Evolutionary conservation across 2,329 filamentous ascomycete genomes (phyloP).

Genomic region (Cyphellophora attinorum): DNA sequence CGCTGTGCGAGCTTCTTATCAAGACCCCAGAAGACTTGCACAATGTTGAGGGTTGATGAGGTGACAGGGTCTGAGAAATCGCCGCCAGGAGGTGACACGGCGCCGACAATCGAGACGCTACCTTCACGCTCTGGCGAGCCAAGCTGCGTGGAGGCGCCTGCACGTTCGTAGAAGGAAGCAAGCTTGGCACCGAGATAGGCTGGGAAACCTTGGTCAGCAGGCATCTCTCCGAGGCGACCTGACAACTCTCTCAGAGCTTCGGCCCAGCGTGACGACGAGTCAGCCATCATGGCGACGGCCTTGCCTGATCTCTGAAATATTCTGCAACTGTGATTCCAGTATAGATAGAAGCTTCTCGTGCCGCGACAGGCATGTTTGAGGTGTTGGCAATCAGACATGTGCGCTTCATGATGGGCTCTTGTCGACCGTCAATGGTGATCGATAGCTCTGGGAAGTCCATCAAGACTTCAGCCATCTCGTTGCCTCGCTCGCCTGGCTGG

Average conservation of each 20-base stretch:
- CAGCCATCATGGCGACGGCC: conserved; percentile 98
- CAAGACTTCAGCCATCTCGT: conserved; percentile 99
- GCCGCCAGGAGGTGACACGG: conserved; percentile 93
- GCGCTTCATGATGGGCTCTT: conserved; percentile 99
- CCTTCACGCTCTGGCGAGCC: conserved; percentile 82
- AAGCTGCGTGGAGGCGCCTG: conserved; percentile 73
- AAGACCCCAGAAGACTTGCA: conserved; percentile 99
- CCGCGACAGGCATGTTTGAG: conserved; percentile 98
- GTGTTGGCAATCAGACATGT: conserved; percentile 98
- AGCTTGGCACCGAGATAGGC: conserved; percentile 95
- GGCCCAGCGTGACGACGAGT: conserved; percentile 95
- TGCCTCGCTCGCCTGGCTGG: conserved; percentile 77
- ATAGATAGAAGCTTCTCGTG: conserved; percentile 97
- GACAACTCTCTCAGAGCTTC: conserved; percentile 98
- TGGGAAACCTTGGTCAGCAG: conserved; percentile 98
- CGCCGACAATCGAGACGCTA: conserved; percentile 94
- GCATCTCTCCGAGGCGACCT: conserved; percentile 98
- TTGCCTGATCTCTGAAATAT: conserved; percentile 97
- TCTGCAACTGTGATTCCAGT: conserved; percentile 91
- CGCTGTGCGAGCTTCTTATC: conserved; percentile 99
- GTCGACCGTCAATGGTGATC: conserved; percentile 85
- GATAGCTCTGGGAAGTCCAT: conserved; percentile 99
- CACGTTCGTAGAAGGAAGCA: conserved; percentile 98
- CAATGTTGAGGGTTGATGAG: conserved; percentile 84
- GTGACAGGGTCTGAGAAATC: conserved; percentile 99